Conservation (phyloP, 495 filamentous ascomycete species). For the Hypoxylon fuscum region DNA sequence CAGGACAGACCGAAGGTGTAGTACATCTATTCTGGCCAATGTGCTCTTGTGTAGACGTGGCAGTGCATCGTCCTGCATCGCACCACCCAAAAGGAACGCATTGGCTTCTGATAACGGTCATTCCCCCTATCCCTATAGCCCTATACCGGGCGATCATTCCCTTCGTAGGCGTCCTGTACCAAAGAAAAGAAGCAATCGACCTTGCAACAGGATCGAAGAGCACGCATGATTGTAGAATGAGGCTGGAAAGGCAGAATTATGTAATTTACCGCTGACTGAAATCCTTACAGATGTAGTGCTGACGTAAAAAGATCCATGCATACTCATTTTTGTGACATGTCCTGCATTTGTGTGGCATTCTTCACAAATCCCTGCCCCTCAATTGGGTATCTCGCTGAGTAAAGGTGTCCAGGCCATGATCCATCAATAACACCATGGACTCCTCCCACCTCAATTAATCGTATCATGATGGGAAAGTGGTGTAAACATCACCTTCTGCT, state of each 20-base stretch:
- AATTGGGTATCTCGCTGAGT: neutral
- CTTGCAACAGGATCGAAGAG: neutral
- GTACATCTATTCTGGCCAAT: too few relatives aligned
- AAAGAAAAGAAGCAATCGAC: too few relatives aligned
- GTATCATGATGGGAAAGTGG: neutral
- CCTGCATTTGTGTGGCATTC: neutral
- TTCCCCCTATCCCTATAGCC: too few relatives aligned
- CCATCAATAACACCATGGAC: neutral
- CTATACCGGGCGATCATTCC: too few relatives aligned
- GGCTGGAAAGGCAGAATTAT: neutral
- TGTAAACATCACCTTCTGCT: neutral
- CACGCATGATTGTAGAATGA: neutral
- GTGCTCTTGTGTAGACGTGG: too few relatives aligned
- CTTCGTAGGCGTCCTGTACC: too few relatives aligned
- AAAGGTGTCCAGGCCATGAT: neutral
- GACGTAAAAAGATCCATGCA: conserved; percentile 2
- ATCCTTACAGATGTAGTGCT: conserved; percentile 2
- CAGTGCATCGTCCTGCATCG: too few relatives aligned
- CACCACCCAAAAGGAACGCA: too few relatives aligned
- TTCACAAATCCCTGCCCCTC: neutral
- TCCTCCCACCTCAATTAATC: neutral
- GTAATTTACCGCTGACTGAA: neutral
- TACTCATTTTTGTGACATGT: neutral
- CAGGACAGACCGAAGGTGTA: too few relatives aligned
- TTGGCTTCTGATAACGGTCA: too few relatives aligned